A percentile compares a stretch with the other conserved stretches of the same genome.
Evolutionary conservation across 345 rosid genomes (phyloP).

Genomic region (Eucalyptus cloeziana): DNA sequence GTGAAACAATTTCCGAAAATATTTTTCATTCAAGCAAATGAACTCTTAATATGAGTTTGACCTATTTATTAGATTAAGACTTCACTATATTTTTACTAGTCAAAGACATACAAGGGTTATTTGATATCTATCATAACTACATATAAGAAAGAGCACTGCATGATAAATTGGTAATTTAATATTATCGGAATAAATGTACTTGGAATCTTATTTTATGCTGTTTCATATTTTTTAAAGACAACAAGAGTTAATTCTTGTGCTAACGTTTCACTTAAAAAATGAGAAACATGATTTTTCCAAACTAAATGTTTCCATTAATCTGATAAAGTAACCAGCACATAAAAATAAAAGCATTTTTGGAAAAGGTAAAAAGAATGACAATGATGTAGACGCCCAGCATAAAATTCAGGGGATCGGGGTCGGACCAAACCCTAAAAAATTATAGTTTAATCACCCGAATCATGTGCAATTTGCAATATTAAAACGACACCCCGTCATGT

Average conservation of each 20-base stretch:
- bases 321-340: neutral
- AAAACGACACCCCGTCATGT: neutral
- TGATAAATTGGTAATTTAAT: neutral
- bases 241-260: neutral
- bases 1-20: accelerated
- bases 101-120: neutral
- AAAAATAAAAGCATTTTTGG: neutral
- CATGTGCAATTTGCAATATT: neutral
- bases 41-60: neutral
- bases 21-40: neutral
- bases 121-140: neutral
- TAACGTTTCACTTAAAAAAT: neutral
- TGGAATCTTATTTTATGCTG: neutral
- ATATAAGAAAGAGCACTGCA: neutral
- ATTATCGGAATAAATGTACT: neutral
- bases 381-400: neutral
- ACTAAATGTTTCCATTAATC: neutral
- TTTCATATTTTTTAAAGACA: neutral
- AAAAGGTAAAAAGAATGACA: neutral
- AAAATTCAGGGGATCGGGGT: neutral
- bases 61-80: neutral
- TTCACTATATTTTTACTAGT: neutral
- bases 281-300: neutral
- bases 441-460: neutral
- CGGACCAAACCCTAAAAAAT: too few species aligned